A percentile compares a stretch with the other conserved stretches of the same genome.
Evolutionary conservation across 2,329 filamentous ascomycete species (phyloP).

Genomic region (Beauveria rudraprayagi): DNA sequence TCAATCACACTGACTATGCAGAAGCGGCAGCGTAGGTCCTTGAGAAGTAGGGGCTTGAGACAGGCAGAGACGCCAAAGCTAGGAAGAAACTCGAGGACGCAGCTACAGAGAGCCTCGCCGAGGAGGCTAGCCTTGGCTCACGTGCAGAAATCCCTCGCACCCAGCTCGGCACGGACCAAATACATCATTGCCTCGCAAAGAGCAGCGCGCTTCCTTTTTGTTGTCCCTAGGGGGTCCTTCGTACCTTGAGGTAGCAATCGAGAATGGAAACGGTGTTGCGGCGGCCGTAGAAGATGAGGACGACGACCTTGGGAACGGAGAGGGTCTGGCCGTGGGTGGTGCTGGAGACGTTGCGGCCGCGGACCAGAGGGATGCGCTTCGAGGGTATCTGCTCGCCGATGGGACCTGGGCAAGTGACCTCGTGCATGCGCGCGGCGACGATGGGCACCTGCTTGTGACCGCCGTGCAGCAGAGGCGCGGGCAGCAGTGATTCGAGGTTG

Average conservation of each 20-base stretch:
- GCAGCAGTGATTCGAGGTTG: conserved; percentile 9
- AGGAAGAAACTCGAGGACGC: not conserved
- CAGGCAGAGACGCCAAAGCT: not conserved
- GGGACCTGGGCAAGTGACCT: conserved; percentile 5
- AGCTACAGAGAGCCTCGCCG: not conserved
- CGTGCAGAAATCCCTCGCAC: not conserved
- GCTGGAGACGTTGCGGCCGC: conserved; percentile 6
- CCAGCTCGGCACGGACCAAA: not conserved
- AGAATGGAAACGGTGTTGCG: conserved; percentile 35
- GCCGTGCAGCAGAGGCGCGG: conserved; percentile 4
- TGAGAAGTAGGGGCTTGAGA: not conserved
- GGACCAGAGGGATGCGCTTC: conserved; percentile 6
- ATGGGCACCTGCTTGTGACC: not conserved
- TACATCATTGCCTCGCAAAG: not conserved
- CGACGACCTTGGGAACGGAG: conserved; percentile 28
- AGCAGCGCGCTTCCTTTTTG: not conserved
- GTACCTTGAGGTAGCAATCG: conserved; percentile 37
- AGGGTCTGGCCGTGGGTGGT: conserved; percentile 9
- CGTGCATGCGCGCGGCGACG: conserved; percentile 3
- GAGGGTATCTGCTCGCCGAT: not conserved
- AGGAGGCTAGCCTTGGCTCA: not conserved
- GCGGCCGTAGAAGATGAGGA: conserved; percentile 38
- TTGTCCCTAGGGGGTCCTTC: not conserved
- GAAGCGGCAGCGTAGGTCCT: not conserved
- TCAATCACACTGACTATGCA: not conserved